These are phyloP conservation scores for Grosmannia clavigera DNA, from an alignment of 2,329 filamentous ascomycete species.

Conservation along the genomic window DNA sequence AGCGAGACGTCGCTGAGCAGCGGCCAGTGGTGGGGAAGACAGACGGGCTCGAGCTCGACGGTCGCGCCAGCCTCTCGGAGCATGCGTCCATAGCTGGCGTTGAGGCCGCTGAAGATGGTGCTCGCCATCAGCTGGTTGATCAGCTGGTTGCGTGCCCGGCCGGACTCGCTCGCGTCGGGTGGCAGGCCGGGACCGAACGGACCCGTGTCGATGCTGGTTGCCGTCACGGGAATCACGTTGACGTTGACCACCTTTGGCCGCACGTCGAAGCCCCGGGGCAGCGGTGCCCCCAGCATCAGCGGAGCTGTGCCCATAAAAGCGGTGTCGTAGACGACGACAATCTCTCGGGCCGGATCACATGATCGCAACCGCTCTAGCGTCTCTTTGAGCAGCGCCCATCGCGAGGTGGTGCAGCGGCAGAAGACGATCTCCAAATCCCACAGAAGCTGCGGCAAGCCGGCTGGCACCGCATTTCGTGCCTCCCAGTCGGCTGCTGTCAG, in stretches of 20 bases:
- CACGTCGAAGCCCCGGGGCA: slow-evolving; percentile 1
- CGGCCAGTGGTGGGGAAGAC: not conserved
- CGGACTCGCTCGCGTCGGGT: slow-evolving; percentile 2
- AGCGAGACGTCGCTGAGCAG: slow-evolving; percentile 14
- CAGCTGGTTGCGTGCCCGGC: slow-evolving; percentile 6
- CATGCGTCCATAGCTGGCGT: not conserved
- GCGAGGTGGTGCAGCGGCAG: not conserved
- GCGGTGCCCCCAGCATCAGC: slow-evolving; percentile 4
- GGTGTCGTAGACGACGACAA: slow-evolving; percentile 5
- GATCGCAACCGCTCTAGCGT: not conserved
- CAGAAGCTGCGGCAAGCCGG: not conserved
- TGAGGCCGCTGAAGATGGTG: not conserved
- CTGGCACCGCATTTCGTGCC: not conserved
- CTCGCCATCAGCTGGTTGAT: not conserved
- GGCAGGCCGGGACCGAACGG: slow-evolving; percentile 4
- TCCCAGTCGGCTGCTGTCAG: not conserved
- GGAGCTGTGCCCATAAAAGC: slow-evolving; percentile 1
- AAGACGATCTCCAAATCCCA: not conserved
- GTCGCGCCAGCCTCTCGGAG: not conserved
- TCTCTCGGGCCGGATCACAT: not conserved
- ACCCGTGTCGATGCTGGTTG: slow-evolving; percentile 4
- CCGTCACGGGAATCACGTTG: slow-evolving; percentile 1
- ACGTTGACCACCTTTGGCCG: slow-evolving; percentile 1
- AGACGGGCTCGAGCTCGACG: not conserved
- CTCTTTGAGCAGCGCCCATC: not conserved